phyloP scores from a whole-genome alignment of 768 basidiomycete genomes.

The Imleria badia region DNA sequence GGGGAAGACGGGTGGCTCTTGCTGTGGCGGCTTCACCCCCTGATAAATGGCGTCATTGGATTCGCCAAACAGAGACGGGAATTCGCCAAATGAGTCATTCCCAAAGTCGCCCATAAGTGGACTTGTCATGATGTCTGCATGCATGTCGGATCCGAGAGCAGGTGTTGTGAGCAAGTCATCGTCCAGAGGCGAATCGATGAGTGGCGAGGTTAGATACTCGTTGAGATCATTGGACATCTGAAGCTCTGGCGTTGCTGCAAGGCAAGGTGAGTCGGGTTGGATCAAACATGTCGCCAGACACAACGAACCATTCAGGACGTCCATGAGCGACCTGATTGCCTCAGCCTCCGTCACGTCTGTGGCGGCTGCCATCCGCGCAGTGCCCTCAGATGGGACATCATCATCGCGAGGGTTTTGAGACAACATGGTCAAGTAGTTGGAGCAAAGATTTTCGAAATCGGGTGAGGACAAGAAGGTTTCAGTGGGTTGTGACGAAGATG shows the following conservation, averaged over 20 bases:
- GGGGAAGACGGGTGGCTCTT: constrained; percentile 5
- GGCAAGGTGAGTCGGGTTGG: not conserved
- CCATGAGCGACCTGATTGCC: constrained; percentile 39
- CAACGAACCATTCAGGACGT: constrained; percentile 39
- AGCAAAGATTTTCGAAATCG: constrained; percentile 48
- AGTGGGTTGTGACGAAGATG: constrained; percentile 25
- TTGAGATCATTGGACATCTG: constrained; percentile 36
- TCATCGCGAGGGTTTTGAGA: constrained; percentile 46
- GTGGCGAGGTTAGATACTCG: constrained; percentile 47
- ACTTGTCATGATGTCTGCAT: constrained; percentile 42
- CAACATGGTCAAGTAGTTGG: constrained; percentile 72
- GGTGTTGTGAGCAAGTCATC: constrained; percentile 46
- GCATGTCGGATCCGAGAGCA: constrained; percentile 37
- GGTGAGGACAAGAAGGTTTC: constrained; percentile 28
- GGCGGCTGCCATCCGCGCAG: constrained; percentile 25
- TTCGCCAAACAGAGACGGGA: constrained; percentile 34
- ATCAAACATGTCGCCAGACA: not conserved
- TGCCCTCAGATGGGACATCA: constrained; percentile 32
- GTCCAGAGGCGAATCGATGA: constrained; percentile 48
- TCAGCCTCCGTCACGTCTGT: constrained; percentile 25
- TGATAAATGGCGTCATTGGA: constrained; percentile 18
- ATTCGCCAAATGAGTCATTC: constrained; percentile 31
- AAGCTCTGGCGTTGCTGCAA: constrained; percentile 37
- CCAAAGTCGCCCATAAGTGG: constrained; percentile 39
- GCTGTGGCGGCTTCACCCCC: constrained; percentile 10